Evolutionary conservation across 129 eudicot genomes (phyloP), one percentile per base, ranked within the genome.

Genomic region (Arctium lappa): DNA sequence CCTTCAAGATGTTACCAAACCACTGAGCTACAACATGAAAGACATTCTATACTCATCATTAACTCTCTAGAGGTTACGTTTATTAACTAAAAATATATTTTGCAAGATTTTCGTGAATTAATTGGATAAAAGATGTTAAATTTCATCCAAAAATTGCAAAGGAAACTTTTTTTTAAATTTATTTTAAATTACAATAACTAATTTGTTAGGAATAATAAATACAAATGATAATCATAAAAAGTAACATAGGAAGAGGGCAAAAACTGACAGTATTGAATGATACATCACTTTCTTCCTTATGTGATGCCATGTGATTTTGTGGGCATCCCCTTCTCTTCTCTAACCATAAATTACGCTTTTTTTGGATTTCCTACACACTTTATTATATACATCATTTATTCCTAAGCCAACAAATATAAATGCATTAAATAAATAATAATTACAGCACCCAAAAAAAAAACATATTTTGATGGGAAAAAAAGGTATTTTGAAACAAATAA

Each of bases 251-350:
- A 56, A 56, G 74, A 83, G 86, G 76, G 83, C 87, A 79, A 79
- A 44, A 33, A 18, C 71, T 73, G 83, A 84, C 76, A 34, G n/a
- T 65, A 65, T 73, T 84, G 80, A 84, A 84, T 84, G 84, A 79
- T 79, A 84, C 80, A 79, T 84, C 87, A 84, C 80, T 84, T 79
- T 84, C 87, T 79, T 74, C 42, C 44, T 73, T 84, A 74, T 73
- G 84, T 84, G 76, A 22, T 65, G 42, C 80, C 87, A 84, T 84
- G 87, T 84, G 87, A 84, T 73, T 84, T 84, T 79, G 84, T 84
- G 87, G 84, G 80, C 84, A 79, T 84, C 56, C 75, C 72, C 73
- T 73, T 73, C 62, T 42, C 62, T 79, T 73, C 62, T 42, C 62
- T 79, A 79, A 65, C 84, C 60, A 84, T 72, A 84, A 72, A 62